These are phyloP conservation scores for Casuarina glauca DNA, from an alignment of 306 rosid genomes.

Conservation along the genomic window DNA sequence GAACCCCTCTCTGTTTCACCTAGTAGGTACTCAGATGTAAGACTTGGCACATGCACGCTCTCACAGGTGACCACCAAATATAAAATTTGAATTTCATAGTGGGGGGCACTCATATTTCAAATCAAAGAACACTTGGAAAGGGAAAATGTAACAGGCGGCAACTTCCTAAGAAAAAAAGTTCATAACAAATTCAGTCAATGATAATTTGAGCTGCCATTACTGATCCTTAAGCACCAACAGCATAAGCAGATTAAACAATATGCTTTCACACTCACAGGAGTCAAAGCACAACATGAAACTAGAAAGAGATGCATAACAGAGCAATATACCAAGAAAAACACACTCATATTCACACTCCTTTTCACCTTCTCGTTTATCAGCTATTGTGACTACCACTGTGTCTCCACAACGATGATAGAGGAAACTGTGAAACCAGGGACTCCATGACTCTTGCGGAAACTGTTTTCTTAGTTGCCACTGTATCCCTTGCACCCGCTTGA, in stretches of 20 bases:
- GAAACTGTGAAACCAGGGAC: constrained; percentile 48
- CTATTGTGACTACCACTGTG: constrained; percentile 35
- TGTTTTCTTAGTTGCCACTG: constrained; percentile 27
- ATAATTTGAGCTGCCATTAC: background rate
- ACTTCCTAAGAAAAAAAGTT: background rate
- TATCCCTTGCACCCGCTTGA: constrained; percentile 32
- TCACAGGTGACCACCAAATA: too few relatives aligned
- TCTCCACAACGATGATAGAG: constrained; percentile 38
- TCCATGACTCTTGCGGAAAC: constrained; percentile 35
- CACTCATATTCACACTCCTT: background rate
- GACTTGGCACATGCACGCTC: too few relatives aligned
- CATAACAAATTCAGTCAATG: background rate
- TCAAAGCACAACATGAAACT: background rate
- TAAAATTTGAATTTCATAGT: too few relatives aligned
- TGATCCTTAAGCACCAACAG: background rate
- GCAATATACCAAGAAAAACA: background rate
- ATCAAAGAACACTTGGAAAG: background rate
- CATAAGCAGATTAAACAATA: background rate
- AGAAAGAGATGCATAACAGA: background rate
- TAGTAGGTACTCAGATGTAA: too few relatives aligned
- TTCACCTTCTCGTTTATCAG: constrained; percentile 28
- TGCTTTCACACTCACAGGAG: background rate
- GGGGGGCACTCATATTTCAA: background rate
- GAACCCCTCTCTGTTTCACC: too few relatives aligned
- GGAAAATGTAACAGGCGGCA: background rate